Evolutionary conservation across 208 protist genomes (phyloP), one percentile per base, ranked within the genome.

Genomic region (Trypanosoma scelopori): DNA sequence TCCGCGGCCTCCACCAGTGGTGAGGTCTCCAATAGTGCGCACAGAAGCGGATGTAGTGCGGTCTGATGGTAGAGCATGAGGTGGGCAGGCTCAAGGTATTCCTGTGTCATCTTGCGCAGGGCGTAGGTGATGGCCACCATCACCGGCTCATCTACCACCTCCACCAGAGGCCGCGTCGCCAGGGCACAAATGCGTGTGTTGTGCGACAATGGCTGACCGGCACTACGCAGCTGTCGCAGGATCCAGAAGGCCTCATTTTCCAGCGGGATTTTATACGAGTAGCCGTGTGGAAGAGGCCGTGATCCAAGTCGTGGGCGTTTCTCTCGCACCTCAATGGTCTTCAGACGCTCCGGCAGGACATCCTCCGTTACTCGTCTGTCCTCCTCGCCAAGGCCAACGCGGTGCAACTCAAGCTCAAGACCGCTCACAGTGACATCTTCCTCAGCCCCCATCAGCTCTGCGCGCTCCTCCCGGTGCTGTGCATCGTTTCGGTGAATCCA

Each of bases 41-140:
- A 70, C 5, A 93, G 80, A 1, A 95, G 70, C 25, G 89, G 89
- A 55, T 89, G 84, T 52, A 95, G 64, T 3, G 70, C 62, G 0
- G 82, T 90, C 45, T 93, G 89, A 57, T 91, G 79, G 68, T 91
- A 93, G 48, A 95, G 23, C 86, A 95, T 93, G 16, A 95, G 73
- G 60, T 88, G 78, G 0, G 75, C 82, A 9, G 89, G 89, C 65
- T 95, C 85, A 16, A 90, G 35, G 49, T 81, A 79, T 47, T 92
- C 82, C 32, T 64, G 60, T 25, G 81, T 90, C 78, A 95, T 90
- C 63, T 84, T 87, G 32, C 79, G 63, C 41, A 95, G 65, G 3
- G 84, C 89, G 61, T 86, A 89, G 6, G 66, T 58, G 46, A 95
- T 76, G 12, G 89, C 72, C 1, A 84, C 79, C 9, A 93, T 56